Base-by-base conservation (phyloP, 2,329 filamentous ascomycete genomes). In the Phoma sp. region DNA sequence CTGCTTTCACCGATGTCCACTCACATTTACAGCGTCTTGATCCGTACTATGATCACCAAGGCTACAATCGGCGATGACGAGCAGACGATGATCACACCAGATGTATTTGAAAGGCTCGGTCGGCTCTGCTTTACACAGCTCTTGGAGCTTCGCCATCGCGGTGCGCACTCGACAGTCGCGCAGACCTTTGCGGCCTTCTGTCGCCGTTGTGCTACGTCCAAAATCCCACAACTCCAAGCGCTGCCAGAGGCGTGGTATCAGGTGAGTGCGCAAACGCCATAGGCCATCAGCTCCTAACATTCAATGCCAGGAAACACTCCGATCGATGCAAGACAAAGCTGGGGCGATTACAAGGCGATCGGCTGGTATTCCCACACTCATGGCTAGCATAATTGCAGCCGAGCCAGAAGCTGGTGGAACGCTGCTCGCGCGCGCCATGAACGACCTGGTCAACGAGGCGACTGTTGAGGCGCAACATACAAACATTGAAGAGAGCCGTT, bases 81-180 rank as follows among this genome's bases (percentile, higher is more conserved):
- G 27, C 41, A 43, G 19, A 57, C 62, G 15, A 52, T 72, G 4
- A 54, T 74, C 24, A 59, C 48, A 27, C 59, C 64, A 9, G 75
- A 80, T 1, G 80, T 88, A 0, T 90, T 92, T 58, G 80, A 85
- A 35, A 78, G 77, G 8, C 84, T 94, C 33, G 92, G 92, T 8
- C 80, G 85, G 35, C 77, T 96, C 6, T 88, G 91, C 15, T 96
- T 97, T 69, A 85, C 85, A 2, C 91, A 99, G 69, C 81, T 99
- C 8, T 86, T 91, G 0, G 90, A 85, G 47, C 80, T 99, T 27
- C 85, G 95, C 36, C 95, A 99, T 74, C 85, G 95, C 53, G 95
- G 95, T 52, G 95, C 95, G 6, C 96, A 98, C 69, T 95, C 92
- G 0, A 94, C 94, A 0, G 95, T 98, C 2, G 90, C 94, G 0